Base-by-base conservation (phyloP, 140 eudicot genomes). In the Flaveria floridana region DNA sequence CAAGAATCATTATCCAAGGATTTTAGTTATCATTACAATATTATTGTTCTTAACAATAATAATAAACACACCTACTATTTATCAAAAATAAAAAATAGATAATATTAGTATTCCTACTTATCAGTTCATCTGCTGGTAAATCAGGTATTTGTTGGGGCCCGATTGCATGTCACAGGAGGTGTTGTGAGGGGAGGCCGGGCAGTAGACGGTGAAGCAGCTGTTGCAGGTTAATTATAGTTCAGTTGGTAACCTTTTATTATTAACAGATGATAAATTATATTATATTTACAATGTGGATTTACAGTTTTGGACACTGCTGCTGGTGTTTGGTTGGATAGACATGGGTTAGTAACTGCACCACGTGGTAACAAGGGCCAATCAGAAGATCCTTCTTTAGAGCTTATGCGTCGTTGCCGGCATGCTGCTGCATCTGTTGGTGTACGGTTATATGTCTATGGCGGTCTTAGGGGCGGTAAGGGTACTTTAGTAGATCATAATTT, bases 121-220 rank as follows among this genome's bases (percentile, higher is more conserved):
- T 69, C 11, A 69, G 53, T 58, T 74, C 37, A 48, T 34, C 25
- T 70, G 16, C 66, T 68, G 68, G 69, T 75, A 13, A 26, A 68
- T 34, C 84, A 94, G 99, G 99, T 86, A 46, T 94, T 94, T 76
- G 99, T 94, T 26, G 97, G 97, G 59, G 89, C 96, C 70, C 90
- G 97, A 75, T 83, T 94, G 87, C 99, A 94, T 87, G 97, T 94
- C 65, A 90, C 97, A 47, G 99, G 99, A 18, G 99, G 99, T 72
- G 95, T 65, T 77, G 84, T 90, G 53, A 83, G 89, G 65, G 99
- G 99, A 65, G 97, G 99, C 61, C 90, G 97, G 12, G 84, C 87
- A 57, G 90, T 94, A 75, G 96, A 90, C 30, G 97, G 95, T 81
- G 97, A 94, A 82, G 97, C 97, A 15, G 88, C 92, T 47, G 78